Conservation (phyloP, 495 filamentous ascomycete genomes). For the Penicillium robsamsonii region DNA sequence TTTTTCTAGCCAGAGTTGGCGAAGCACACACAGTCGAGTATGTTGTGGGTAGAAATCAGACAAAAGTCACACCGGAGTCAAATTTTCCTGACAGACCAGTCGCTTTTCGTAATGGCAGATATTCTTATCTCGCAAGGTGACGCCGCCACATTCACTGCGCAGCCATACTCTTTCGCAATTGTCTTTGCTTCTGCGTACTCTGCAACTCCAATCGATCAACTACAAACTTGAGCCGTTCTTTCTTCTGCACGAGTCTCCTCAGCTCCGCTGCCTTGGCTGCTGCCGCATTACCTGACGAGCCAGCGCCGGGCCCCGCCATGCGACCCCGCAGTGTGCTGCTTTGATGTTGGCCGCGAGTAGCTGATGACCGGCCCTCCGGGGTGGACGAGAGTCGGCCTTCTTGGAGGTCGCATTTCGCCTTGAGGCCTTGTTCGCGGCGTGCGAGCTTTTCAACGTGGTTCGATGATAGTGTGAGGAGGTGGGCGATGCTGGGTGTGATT, state of each 20-base stretch:
- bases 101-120: neutral
- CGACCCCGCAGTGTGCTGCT: conserved; percentile 27
- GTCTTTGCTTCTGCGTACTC: conserved; percentile 63
- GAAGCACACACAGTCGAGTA: neutral
- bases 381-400: conserved; percentile 60
- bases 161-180: conserved; percentile 79
- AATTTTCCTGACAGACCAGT: neutral
- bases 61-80: too few species aligned
- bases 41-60: neutral
- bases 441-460: conserved; percentile 71
- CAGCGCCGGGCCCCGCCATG: conserved; percentile 29
- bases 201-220: conserved; percentile 72
- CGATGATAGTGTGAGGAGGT: conserved; percentile 61
- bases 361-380: conserved; percentile 28
- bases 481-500: conserved; percentile 70
- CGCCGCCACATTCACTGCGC: conserved; percentile 30
- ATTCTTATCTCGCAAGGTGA: neutral
- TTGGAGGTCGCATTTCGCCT: conserved; percentile 67
- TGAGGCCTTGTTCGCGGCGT: conserved; percentile 65
- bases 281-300: conserved; percentile 50
- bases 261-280: conserved; percentile 59
- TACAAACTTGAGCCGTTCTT: conserved; percentile 73
- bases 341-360: conserved; percentile 23
- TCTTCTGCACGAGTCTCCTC: conserved; percentile 67
- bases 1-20: neutral